phyloP scores from a whole-genome alignment of 192 early-diverging fungal species.

The Geranomyces variabilis region DNA sequence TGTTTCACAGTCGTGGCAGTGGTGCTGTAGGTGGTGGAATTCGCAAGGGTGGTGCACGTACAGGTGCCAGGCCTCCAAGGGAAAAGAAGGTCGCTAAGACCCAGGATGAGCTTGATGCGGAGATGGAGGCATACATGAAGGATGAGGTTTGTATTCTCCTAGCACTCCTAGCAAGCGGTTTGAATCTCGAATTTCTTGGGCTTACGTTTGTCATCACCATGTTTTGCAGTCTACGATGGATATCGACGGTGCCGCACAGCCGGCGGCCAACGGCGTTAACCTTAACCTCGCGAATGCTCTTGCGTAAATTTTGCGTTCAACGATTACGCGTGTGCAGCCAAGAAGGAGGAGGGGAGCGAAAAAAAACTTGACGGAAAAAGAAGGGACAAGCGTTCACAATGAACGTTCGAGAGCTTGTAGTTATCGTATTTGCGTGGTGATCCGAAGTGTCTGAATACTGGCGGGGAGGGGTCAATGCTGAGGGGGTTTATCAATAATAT shows the following conservation, averaged over 20 bases:
- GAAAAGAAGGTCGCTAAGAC: constrained; percentile 27
- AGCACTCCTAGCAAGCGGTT: no score
- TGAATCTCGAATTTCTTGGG: neutral
- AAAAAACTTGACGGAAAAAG: no score
- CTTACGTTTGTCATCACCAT: neutral
- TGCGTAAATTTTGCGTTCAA: no score
- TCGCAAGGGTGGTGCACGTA: constrained; percentile 6
- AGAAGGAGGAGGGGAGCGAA: no score
- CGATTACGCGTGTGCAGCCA: neutral
- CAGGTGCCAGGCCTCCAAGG: neutral
- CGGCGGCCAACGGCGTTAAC: constrained; percentile 28
- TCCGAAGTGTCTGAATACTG: no score
- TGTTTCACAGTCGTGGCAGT: neutral
- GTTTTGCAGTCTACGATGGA: constrained; percentile 15
- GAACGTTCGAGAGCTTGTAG: no score
- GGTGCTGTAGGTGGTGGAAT: neutral
- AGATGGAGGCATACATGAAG: constrained; percentile 58
- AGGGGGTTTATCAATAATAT: no score
- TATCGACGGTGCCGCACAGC: neutral
- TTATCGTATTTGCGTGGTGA: no score
- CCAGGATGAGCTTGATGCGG: constrained; percentile 47
- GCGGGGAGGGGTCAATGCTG: no score
- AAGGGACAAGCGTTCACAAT: no score
- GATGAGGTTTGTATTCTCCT: constrained; percentile 30
- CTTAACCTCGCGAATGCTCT: constrained; percentile 29